These are phyloP conservation scores for Penstemon barbatus DNA, from an alignment of 257 asterid genomes.

Conservation along the genomic window DNA sequence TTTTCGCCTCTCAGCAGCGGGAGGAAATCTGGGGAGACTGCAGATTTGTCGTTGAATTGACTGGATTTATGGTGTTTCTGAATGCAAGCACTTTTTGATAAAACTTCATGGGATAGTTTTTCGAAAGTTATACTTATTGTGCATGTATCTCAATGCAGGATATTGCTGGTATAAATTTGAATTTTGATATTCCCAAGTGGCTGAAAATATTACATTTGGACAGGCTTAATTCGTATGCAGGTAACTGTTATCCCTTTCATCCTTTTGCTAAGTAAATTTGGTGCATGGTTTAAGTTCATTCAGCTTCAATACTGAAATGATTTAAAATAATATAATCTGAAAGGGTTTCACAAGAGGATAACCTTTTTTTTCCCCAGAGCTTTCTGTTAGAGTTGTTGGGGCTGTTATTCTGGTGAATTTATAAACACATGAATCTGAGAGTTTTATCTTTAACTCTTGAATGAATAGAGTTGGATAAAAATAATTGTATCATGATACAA, in stretches of 20 bases:
- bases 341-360: neutral
- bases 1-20: neutral
- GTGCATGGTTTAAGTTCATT: conserved; percentile 22
- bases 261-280: conserved; percentile 19
- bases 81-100: neutral
- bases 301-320: neutral
- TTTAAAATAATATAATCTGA: conserved; percentile 16
- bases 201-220: conserved; percentile 74
- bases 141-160: conserved; percentile 51
- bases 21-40: neutral
- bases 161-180: conserved; percentile 89
- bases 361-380: conserved; percentile 3
- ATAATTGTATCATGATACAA: neutral
- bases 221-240: conserved; percentile 79
- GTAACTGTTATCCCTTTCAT: conserved; percentile 42
- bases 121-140: conserved; percentile 12
- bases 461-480: neutral
- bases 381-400: conserved; percentile 2
- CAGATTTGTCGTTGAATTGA: neutral
- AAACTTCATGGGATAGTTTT: conserved; percentile 3
- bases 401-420: conserved; percentile 7
- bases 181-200: conserved; percentile 84
- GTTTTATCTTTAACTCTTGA: neutral
- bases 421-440: neutral
- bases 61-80: neutral